Percentiles rank a stretch among this genome's conserved stretches.
Evolutionary conservation across 2,329 filamentous ascomycete genomes (phyloP).

Genomic region (Fusarium irregulare): DNA sequence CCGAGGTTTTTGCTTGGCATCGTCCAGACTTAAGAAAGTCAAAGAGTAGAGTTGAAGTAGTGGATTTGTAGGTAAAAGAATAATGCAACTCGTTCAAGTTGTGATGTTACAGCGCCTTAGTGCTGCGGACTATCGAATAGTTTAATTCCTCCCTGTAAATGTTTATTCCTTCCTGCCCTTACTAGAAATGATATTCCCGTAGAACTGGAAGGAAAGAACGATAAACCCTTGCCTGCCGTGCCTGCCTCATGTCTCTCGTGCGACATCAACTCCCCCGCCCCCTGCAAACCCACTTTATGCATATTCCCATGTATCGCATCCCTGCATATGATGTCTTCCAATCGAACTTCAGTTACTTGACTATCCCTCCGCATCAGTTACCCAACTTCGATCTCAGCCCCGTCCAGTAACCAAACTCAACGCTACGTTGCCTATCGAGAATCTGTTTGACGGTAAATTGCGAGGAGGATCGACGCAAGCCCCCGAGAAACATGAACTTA

Average conservation of each 20-base stretch:
- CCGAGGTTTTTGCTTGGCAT: constrained; percentile 13
- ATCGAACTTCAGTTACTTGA: background rate
- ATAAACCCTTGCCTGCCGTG: constrained; percentile 26
- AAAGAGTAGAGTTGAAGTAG: background rate
- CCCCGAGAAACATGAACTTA: constrained; percentile 6
- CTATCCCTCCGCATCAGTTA: constrained; percentile 4
- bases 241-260: constrained; percentile 24
- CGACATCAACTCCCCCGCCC: constrained; percentile 25
- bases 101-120: background rate
- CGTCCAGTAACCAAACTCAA: background rate
- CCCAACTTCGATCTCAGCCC: constrained; percentile 19
- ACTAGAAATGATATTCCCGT: constrained; percentile 24
- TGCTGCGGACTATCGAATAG: background rate
- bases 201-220: constrained; percentile 7
- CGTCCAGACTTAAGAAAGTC: background rate
- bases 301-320: constrained; percentile 34
- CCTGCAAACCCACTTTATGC: constrained; percentile 40
- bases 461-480: constrained; percentile 30
- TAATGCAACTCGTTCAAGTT: background rate
- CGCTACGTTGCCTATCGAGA: constrained; percentile 5
- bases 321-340: constrained; percentile 18
- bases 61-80: constrained; percentile 6
- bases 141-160: background rate
- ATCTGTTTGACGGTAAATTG: constrained; percentile 24
- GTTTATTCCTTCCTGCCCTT: constrained; percentile 8